These are phyloP conservation scores for Phylloboletellus chloephorus DNA, from an alignment of 1,284 basidiomycete genomes.

Conservation along the genomic window DNA sequence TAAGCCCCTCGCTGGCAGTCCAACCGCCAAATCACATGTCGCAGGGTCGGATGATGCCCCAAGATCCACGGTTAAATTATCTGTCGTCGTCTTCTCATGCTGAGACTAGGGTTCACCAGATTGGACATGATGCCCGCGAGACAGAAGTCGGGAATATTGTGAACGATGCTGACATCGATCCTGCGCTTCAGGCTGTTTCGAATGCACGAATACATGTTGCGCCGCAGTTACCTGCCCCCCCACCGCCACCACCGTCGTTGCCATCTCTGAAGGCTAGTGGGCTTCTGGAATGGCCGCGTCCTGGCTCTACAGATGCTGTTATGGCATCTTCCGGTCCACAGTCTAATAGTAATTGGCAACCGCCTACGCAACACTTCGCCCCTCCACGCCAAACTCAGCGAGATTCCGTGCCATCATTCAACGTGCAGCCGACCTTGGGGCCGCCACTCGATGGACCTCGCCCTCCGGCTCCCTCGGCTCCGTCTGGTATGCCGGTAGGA, in stretches of 20 bases:
- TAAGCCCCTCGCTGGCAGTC: slow-evolving; percentile 9
- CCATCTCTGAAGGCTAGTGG: slow-evolving; percentile 71
- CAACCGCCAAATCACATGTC: slow-evolving; percentile 12
- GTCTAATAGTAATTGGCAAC: slow-evolving; percentile 23
- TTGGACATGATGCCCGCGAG: slow-evolving; percentile 24
- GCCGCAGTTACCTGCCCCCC: slow-evolving; percentile 9
- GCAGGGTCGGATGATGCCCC: slow-evolving; percentile 16
- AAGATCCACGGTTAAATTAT: slow-evolving; percentile 19
- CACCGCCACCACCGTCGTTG: slow-evolving; percentile 37
- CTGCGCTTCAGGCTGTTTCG: slow-evolving; percentile 25
- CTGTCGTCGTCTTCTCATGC: slow-evolving; percentile 14
- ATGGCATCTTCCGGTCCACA: slow-evolving; percentile 12
- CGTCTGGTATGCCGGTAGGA: slow-evolving; percentile 50
- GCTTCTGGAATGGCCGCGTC: slow-evolving; percentile 49
- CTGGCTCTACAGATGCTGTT: slow-evolving; percentile 20
- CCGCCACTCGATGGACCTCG: slow-evolving; percentile 30
- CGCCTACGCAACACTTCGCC: slow-evolving; percentile 21
- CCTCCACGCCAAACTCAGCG: slow-evolving; percentile 18
- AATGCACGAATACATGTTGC: slow-evolving; percentile 17
- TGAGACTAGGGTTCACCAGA: slow-evolving; percentile 18
- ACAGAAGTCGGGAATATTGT: slow-evolving; percentile 21
- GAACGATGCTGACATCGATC: slow-evolving; percentile 30
- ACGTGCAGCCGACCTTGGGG: slow-evolving; percentile 10
- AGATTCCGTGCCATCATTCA: slow-evolving; percentile 15
- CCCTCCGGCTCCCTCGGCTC: slow-evolving; percentile 22